phyloP scores from a whole-genome alignment of 1,284 basidiomycete genomes.

The Naganishia sp. region DNA sequence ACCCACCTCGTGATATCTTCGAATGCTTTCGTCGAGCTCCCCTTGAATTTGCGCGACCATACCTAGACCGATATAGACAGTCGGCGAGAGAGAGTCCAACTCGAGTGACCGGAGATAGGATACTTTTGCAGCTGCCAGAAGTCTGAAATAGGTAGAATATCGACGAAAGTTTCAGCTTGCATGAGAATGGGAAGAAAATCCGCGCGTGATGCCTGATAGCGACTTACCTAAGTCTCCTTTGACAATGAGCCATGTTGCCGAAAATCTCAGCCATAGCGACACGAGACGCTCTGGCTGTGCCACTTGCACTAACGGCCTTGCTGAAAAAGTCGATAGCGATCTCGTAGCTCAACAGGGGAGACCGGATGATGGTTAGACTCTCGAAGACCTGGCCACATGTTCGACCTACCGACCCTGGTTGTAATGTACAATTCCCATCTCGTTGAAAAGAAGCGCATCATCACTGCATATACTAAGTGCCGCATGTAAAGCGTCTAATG shows the following conservation, averaged over 20 bases:
- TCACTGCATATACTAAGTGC: conserved; percentile 75
- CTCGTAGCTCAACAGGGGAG: conserved; percentile 55
- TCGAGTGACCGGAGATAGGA: conserved; percentile 75
- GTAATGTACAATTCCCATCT: conserved; percentile 88
- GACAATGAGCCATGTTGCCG: conserved; percentile 85
- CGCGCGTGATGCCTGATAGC: neutral
- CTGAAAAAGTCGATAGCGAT: conserved; percentile 71
- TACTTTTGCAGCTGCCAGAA: conserved; percentile 66
- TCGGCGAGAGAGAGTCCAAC: conserved; percentile 74
- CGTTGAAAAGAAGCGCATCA: conserved; percentile 88
- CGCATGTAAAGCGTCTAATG: conserved; percentile 82
- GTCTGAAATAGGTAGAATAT: conserved; percentile 55
- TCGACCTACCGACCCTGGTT: conserved; percentile 73
- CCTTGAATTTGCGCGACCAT: conserved; percentile 75
- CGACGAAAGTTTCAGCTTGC: neutral
- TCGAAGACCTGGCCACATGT: neutral
- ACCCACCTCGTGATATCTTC: conserved; percentile 81
- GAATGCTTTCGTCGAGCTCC: conserved; percentile 73
- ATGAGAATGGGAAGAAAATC: neutral
- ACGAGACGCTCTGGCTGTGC: conserved; percentile 79
- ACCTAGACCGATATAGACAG: conserved; percentile 78
- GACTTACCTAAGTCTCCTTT: conserved; percentile 71
- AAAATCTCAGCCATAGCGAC: conserved; percentile 82
- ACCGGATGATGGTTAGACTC: neutral
- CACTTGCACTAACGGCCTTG: conserved; percentile 69